Evolutionary conservation across 179 eudicot genomes (phyloP).

Genomic region (Patellifolia procumbens): DNA sequence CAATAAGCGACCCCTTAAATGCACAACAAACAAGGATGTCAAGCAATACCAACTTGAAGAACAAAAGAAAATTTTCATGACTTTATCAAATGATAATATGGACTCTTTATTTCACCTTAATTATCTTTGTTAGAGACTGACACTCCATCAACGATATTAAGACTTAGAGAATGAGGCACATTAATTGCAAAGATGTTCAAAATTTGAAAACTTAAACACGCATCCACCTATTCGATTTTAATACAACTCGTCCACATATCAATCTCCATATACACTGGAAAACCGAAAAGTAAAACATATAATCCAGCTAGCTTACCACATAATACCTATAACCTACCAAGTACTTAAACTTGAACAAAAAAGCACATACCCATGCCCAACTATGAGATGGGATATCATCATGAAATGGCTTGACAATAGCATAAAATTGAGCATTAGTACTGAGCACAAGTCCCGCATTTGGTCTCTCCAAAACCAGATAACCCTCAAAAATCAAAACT

Average conservation of each 20-base stretch:
- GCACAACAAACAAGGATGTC: not conserved
- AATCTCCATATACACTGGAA: too few species aligned
- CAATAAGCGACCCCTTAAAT: not conserved
- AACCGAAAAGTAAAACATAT: too few species aligned
- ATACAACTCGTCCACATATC: too few species aligned
- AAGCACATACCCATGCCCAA: slow-evolving; percentile 80
- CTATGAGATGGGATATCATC: slow-evolving; percentile 56
- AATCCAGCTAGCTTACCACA: too few species aligned
- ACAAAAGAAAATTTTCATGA: not conserved
- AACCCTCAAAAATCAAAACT: slow-evolving; percentile 96
- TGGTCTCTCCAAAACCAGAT: slow-evolving; percentile 92
- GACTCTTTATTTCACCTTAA: not conserved
- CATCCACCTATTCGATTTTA: too few species aligned
- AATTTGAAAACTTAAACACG: too few species aligned
- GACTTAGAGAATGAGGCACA: not conserved
- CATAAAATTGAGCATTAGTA: slow-evolving; percentile 91
- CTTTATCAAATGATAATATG: not conserved
- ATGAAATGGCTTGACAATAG: slow-evolving; percentile 73
- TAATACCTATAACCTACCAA: too few species aligned
- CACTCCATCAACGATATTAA: too few species aligned
- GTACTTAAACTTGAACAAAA: slow-evolving; percentile 7
- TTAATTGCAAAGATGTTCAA: too few species aligned
- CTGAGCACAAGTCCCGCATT: slow-evolving; percentile 94
- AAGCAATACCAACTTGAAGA: not conserved
- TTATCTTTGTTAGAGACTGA: not conserved